These are phyloP conservation scores for Clonostachys sp. DNA, from an alignment of 2,329 filamentous ascomycete genomes.

Conservation along the genomic window DNA sequence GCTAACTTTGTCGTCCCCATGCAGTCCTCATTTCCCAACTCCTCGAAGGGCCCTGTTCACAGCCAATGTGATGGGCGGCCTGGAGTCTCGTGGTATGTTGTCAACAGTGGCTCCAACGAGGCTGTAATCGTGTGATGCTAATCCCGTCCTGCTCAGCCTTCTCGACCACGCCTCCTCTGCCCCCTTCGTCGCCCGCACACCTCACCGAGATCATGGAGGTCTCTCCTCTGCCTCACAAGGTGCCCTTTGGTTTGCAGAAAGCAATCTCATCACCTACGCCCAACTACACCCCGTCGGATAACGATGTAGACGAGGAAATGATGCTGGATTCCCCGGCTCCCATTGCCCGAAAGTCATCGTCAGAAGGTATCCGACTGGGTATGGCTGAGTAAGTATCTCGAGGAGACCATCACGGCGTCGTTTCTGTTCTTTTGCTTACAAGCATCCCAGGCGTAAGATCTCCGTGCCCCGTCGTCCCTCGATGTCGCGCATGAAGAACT, in stretches of 20 bases:
- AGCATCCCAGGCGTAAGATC: constrained; percentile 54
- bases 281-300: constrained; percentile 36
- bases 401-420: constrained; percentile 4
- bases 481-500: constrained; percentile 69
- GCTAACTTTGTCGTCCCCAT: constrained; percentile 1
- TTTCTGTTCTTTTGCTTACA: constrained; percentile 13
- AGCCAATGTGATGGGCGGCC: constrained; percentile 26
- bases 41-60: constrained; percentile 35
- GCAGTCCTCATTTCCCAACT: constrained; percentile 33
- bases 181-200: constrained; percentile 73
- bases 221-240: constrained; percentile 87
- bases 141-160: constrained; percentile 47
- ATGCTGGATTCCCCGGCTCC: constrained; percentile 53
- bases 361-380: constrained; percentile 43
- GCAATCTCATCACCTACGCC: constrained; percentile 72
- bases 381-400: constrained; percentile 45
- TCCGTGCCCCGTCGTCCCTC: constrained; percentile 69
- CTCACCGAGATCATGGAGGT: constrained; percentile 83
- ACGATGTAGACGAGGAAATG: constrained; percentile 42
- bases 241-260: constrained; percentile 59
- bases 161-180: constrained; percentile 79
- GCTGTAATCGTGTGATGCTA: too few relatives aligned
- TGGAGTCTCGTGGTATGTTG: constrained; percentile 28
- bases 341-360: constrained; percentile 36
- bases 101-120: background rate